A percentile compares a stretch with the other conserved stretches of the same genome.
These are phyloP conservation scores for Lipomyces yamadae DNA, from an alignment of 805 yeast species.

Conservation along the genomic window DNA sequence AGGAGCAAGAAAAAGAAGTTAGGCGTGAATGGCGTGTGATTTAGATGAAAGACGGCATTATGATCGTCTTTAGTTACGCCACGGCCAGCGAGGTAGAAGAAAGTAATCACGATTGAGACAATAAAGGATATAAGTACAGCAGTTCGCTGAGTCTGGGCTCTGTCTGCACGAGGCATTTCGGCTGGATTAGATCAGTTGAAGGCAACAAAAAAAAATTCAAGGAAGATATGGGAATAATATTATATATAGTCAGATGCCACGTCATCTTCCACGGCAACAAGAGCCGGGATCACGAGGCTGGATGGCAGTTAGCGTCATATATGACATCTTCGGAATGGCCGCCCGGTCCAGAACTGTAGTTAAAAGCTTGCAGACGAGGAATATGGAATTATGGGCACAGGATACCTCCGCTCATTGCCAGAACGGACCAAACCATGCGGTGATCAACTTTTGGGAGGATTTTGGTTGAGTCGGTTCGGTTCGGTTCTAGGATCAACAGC, in stretches of 20 bases:
- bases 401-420: background rate
- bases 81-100: constrained; percentile 63
- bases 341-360: background rate
- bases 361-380: background rate
- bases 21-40: constrained; percentile 74
- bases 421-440: background rate
- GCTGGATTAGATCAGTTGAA: background rate
- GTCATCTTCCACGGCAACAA: background rate
- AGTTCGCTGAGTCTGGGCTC: constrained; percentile 44
- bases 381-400: background rate
- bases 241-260: background rate
- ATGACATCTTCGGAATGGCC: background rate
- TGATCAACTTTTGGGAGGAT: background rate
- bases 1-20: constrained; percentile 46
- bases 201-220: background rate
- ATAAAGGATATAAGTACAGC: constrained; percentile 59
- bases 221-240: background rate
- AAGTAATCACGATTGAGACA: constrained; percentile 60
- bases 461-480: too few species aligned
- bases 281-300: background rate
- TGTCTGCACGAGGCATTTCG: background rate
- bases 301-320: background rate
- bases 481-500: background rate
- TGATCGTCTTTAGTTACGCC: constrained; percentile 47
- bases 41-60: constrained; percentile 38